Evolutionary conservation across 2,329 filamentous ascomycete genomes (phyloP), one percentile per base, ranked within the genome.

Genomic region (Fusarium nisikadoi): DNA sequence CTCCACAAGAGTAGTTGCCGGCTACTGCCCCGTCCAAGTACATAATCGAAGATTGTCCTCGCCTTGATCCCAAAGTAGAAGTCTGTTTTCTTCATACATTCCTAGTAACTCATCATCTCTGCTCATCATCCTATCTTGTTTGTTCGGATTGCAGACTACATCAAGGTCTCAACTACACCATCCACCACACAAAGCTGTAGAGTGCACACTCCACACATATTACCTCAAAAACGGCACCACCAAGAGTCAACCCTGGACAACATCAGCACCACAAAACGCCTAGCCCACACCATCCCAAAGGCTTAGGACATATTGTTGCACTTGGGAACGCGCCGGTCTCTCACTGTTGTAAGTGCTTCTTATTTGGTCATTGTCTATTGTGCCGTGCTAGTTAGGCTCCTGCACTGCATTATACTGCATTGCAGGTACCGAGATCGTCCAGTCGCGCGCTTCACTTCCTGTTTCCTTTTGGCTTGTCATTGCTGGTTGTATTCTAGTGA

Each of bases 41-140:
- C 76, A 78, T 78, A 79, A 77, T 71, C 68, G 66, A 73, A 74
- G 65, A 62, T 65, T 73, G 56, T 75, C 75, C 76, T 79, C 76
- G 61, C 47, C 66, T 64, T 67, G 64, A 62, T 76, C 75, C 75
- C 63, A 76, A 75, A 76, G 73, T 60, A 70, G 73, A 65, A 75
- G 71, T 74, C 62, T 77, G 68, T 73, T 76, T 57, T 75, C 33
- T 53, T 53, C 49, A 39, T 64, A 69, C 59, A 67, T 58, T 16
- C 63, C 67, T 56, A 70, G 33, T 62, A 33, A 57, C 29, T 47
- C 33, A 66, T 65, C 43, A 59, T 58, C 52, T 70, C 65, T 66
- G 57, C 62, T 59, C 60, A 54, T 55, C 67, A 38, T 72, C 45
- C 47, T 50, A 47, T 58, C 43, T 65, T 59, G 56, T 63, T 67